Evolutionary conservation across 2,329 filamentous ascomycete species (phyloP).

Genomic region (Fragosphaeria purpurea): DNA sequence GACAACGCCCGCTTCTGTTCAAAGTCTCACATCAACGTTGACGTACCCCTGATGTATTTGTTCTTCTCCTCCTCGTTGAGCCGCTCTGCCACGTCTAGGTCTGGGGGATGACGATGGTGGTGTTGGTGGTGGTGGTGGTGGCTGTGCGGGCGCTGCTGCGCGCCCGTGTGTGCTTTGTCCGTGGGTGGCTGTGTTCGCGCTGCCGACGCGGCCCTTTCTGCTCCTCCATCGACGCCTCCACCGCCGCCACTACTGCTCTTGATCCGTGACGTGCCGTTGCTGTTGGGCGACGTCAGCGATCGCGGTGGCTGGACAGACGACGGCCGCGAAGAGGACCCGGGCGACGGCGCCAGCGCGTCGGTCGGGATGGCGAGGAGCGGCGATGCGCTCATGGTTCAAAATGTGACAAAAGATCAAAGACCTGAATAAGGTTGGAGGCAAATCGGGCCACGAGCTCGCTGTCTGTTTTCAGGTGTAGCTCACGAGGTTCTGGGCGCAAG

Average conservation of each 20-base stretch:
- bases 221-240: background rate
- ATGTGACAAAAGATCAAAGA: too few species aligned
- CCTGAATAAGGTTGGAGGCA: too few species aligned
- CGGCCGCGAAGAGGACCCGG: slow-evolving; percentile 1
- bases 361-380: slow-evolving; percentile 32
- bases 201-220: background rate
- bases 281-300: slow-evolving; percentile 8
- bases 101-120: slow-evolving; percentile 16
- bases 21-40: too few species aligned
- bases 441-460: too few species aligned
- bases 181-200: slow-evolving; percentile 7
- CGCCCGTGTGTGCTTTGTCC: too few species aligned
- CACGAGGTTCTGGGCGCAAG: too few species aligned
- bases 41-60: slow-evolving; percentile 59
- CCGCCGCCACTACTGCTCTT: background rate
- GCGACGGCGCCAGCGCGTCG: slow-evolving; percentile 19
- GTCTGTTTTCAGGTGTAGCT: too few species aligned
- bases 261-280: slow-evolving; percentile 2
- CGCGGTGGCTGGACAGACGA: slow-evolving; percentile 4
- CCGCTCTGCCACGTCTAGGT: slow-evolving; percentile 61
- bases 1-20: background rate
- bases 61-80: slow-evolving; percentile 72
- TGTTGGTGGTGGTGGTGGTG: slow-evolving; percentile 13
- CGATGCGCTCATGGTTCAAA: slow-evolving; percentile 32
- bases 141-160: slow-evolving; percentile 14